Base-by-base conservation (phyloP, 805 yeast genomes). In the Teunomyces stri region DNA sequence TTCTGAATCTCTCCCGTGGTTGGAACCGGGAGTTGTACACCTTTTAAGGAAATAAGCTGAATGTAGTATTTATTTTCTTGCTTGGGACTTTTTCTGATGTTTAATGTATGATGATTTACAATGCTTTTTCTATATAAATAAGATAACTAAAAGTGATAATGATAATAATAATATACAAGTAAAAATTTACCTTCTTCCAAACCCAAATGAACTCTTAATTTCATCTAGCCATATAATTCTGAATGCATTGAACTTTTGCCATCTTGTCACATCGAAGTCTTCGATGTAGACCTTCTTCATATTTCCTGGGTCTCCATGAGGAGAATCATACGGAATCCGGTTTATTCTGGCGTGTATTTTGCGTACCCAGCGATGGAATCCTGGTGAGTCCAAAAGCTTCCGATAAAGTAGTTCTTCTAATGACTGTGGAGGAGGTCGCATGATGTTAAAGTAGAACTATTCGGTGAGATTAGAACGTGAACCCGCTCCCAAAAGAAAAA, bases 61-160 rank as follows among this genome's bases (percentile, higher is more conserved):
- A 78, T 37, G 82, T 89, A 49, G 79, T 87, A 36, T 92, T 88
- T 57, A 85, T 85, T 90, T 31, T 89, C 77, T 79, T 79, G 59
- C 87, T 80, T 61, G 89, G 89, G 21, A 78, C 87, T 15, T 84
- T 82, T 53, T 76, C 79, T 56, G 81, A 84, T 44, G 85, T 79
- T 88, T 49, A 76, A 89, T 43, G 87, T 96, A 2, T 69, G 18
- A 29, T 16, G 16, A 30, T 15, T 27, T 25, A 13, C 12, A 21
- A 18, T 29, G 20, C 30, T 39, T 33, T 21, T 16, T 33, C 28
- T 40, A 20, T 36, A 21, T 47, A 31, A 27, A 41, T 21, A 29
- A 22, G 29, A 44, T 20, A n/a, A 22, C 21, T 37, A 21, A 41
- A 27, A 15, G 22, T 44, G n/a, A 36, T 36, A 12, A n/a, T 36